phyloP scores from a whole-genome alignment of 208 protist species.

The Trypanosoma theileri region DNA sequence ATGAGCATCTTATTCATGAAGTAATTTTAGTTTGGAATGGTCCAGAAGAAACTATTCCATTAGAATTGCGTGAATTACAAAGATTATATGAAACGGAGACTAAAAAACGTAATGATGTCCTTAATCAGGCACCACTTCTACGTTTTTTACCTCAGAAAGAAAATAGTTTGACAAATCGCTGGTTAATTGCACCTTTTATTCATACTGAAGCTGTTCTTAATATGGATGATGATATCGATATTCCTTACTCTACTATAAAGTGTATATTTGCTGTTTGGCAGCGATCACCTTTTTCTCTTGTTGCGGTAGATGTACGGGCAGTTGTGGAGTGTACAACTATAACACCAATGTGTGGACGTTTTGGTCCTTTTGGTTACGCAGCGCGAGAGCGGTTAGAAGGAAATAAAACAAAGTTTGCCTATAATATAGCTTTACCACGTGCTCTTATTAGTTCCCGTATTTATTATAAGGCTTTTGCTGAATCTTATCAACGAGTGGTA shows the following conservation, averaged over 20 bases:
- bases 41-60: conserved; percentile 10
- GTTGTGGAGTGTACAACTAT: conserved; percentile 2
- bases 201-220: conserved; percentile 28
- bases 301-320: conserved; percentile 24
- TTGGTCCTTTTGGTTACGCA: conserved; percentile 16
- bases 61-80: neutral
- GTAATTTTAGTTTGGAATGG: conserved; percentile 33
- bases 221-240: conserved; percentile 31
- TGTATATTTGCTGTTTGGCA: conserved; percentile 26
- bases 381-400: conserved; percentile 5
- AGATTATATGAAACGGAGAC: neutral
- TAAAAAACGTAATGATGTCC: neutral
- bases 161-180: conserved; percentile 28
- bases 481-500: neutral
- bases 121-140: neutral
- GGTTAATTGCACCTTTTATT: conserved; percentile 16
- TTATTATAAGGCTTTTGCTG: conserved; percentile 25
- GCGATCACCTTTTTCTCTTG: conserved; percentile 12
- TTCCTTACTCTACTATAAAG: conserved; percentile 6
- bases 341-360: neutral
- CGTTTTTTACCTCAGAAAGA: conserved; percentile 19
- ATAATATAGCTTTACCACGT: conserved; percentile 31
- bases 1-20: conserved; percentile 15
- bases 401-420: conserved; percentile 11
- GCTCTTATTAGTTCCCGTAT: conserved; percentile 16